Conservation (phyloP, 169 alveolate genomes). For the Babesia bovis region DNA sequence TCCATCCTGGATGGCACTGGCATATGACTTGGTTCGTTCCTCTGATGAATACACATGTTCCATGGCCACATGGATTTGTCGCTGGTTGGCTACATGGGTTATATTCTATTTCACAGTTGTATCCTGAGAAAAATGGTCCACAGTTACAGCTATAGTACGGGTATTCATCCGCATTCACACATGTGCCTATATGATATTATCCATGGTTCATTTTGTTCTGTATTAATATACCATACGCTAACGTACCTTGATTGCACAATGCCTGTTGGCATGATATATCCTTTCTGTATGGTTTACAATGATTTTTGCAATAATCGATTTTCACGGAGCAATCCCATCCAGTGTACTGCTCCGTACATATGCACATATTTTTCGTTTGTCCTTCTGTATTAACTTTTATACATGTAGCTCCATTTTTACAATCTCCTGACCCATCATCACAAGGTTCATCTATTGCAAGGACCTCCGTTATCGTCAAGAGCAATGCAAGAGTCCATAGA, state of each 20-base stretch:
- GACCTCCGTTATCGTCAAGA: neutral
- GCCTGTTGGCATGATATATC: slow-evolving; percentile 57
- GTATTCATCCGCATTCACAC: slow-evolving; percentile 48
- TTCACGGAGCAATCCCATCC: slow-evolving; percentile 66
- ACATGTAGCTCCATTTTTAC: slow-evolving; percentile 45
- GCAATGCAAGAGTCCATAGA: neutral
- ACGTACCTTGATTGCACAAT: slow-evolving; percentile 65
- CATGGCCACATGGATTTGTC: slow-evolving; percentile 76
- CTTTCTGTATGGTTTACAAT: slow-evolving; percentile 47
- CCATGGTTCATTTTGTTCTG: neutral
- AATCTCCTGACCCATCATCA: slow-evolving; percentile 19
- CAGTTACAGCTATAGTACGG: slow-evolving; percentile 77
- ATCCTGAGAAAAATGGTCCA: slow-evolving; percentile 76
- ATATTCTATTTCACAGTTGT: slow-evolving; percentile 77
- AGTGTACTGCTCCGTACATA: slow-evolving; percentile 53
- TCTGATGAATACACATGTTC: slow-evolving; percentile 68
- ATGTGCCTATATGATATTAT: slow-evolving; percentile 45
- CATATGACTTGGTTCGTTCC: slow-evolving; percentile 75
- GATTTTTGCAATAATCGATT: slow-evolving; percentile 58
- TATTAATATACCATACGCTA: neutral
- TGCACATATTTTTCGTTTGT: slow-evolving; percentile 29
- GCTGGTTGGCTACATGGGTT: slow-evolving; percentile 74
- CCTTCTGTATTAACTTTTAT: slow-evolving; percentile 12
- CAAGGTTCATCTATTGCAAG: slow-evolving; percentile 27
- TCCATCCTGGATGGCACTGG: slow-evolving; percentile 79